Conservation (phyloP, 805 yeast species). For the Suhomyces tanzawaensis region DNA sequence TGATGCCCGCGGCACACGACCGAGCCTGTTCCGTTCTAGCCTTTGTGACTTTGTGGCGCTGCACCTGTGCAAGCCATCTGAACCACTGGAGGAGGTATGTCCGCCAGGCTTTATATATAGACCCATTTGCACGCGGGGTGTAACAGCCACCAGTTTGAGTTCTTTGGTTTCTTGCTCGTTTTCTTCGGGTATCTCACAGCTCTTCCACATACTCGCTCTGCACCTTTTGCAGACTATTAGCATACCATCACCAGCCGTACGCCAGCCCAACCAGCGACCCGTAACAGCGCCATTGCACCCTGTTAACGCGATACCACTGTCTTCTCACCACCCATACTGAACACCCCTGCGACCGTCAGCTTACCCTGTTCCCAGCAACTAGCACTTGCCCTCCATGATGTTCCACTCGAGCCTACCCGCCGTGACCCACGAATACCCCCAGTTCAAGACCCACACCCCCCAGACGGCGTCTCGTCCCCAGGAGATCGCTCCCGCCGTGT, state of each 20-base stretch:
- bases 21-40: constrained; percentile 1
- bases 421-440: background rate
- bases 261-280: no score
- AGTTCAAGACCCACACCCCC: background rate
- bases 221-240: background rate
- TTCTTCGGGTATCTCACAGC: background rate
- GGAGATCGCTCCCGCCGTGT: constrained; percentile 29
- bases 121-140: background rate
- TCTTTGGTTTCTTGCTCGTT: background rate
- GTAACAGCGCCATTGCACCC: no score
- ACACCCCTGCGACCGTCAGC: no score
- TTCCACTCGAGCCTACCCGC: background rate
- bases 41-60: constrained; percentile 3
- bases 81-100: background rate
- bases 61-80: constrained; percentile 5
- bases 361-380: no score
- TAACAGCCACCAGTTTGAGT: background rate
- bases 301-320: background rate
- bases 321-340: background rate
- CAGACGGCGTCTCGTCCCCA: constrained; percentile 9
- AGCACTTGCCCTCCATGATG: no score
- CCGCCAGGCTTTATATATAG: background rate
- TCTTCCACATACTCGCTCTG: background rate
- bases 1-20: no score
- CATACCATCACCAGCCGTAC: no score